Conservation (phyloP, 2,329 filamentous ascomycete species). For the Penicillium frequentans region DNA sequence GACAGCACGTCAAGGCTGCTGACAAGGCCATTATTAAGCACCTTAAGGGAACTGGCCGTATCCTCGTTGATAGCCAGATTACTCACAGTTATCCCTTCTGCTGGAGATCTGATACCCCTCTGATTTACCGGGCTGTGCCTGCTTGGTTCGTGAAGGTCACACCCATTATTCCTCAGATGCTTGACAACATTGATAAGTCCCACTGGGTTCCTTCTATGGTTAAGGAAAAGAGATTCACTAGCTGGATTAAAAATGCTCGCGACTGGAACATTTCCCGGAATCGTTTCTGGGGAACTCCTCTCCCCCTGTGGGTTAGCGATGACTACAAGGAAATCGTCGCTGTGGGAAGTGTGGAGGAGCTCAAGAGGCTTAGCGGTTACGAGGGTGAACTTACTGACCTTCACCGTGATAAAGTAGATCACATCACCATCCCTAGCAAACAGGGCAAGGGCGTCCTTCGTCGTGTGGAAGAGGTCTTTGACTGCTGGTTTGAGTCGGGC, state of each 20-base stretch:
- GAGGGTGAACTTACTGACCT: slow-evolving; percentile 79
- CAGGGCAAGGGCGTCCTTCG: slow-evolving; percentile 80
- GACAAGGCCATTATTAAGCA: slow-evolving; percentile 93
- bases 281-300: slow-evolving; percentile 91
- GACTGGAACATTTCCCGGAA: slow-evolving; percentile 97
- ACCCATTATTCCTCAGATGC: slow-evolving; percentile 79
- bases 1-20: slow-evolving; percentile 86
- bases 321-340: slow-evolving; percentile 85
- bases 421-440: slow-evolving; percentile 90
- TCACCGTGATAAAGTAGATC: slow-evolving; percentile 88
- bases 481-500: slow-evolving; percentile 96
- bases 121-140: slow-evolving; percentile 89
- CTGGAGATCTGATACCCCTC: slow-evolving; percentile 88
- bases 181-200: slow-evolving; percentile 84
- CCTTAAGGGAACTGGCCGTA: slow-evolving; percentile 71
- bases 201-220: slow-evolving; percentile 91
- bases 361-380: slow-evolving; percentile 84
- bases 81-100: slow-evolving; percentile 94
- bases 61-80: slow-evolving; percentile 83
- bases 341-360: slow-evolving; percentile 78
- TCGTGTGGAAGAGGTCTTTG: slow-evolving; percentile 85
- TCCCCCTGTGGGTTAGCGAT: slow-evolving; percentile 89
- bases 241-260: slow-evolving; percentile 85
- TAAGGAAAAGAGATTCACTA: slow-evolving; percentile 86
- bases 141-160: slow-evolving; percentile 94